Conservation (phyloP, 805 yeast genomes). For the Suhomyces faveliae region DNA sequence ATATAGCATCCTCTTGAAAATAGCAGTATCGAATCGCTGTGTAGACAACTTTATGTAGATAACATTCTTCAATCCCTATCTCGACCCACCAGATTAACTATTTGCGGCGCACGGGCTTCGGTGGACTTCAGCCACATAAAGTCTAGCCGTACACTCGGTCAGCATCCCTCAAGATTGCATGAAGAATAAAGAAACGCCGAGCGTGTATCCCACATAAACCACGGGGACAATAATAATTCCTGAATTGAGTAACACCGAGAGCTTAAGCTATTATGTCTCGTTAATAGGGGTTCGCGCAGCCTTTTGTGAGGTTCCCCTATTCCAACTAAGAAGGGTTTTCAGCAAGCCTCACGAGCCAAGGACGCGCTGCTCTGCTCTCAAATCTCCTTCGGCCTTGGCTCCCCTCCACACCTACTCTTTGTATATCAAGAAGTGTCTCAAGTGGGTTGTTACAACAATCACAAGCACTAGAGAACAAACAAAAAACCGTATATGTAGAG, state of each 20-base stretch:
- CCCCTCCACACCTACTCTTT: neutral
- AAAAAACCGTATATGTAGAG: neutral
- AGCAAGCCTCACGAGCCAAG: neutral
- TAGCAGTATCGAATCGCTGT: neutral
- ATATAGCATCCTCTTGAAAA: neutral
- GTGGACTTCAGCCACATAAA: neutral
- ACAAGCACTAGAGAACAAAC: neutral
- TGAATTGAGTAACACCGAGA: neutral
- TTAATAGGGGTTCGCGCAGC: neutral
- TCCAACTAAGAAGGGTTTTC: neutral
- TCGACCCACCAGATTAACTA: neutral
- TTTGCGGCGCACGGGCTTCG: neutral
- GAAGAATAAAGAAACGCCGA: neutral
- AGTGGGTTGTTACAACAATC: neutral
- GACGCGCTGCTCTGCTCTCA: neutral
- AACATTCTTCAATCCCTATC: neutral
- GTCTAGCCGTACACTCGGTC: neutral
- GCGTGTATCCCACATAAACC: neutral
- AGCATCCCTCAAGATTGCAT: neutral
- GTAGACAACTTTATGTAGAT: no score
- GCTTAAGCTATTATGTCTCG: neutral
- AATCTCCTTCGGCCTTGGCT: neutral
- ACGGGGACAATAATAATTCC: neutral
- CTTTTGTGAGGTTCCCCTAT: constrained; percentile 4
- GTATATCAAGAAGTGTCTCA: neutral